Evolutionary conservation across 306 rosid species (phyloP).

Genomic region (Quercus gilva): DNA sequence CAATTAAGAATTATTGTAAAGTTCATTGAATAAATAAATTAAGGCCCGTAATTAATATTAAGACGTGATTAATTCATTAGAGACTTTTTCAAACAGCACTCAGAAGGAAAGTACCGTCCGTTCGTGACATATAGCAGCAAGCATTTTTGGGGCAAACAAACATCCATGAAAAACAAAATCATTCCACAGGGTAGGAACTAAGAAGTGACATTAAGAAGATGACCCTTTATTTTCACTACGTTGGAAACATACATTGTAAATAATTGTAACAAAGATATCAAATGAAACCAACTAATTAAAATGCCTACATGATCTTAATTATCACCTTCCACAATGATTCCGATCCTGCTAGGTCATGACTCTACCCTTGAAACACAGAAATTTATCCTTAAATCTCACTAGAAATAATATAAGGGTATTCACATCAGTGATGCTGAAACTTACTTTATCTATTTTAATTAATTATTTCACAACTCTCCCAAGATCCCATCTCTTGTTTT

Average conservation of each 20-base stretch:
- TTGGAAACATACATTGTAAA: neutral
- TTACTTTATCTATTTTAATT: no score
- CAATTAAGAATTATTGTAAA: constrained; percentile 13
- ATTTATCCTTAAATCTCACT: no score
- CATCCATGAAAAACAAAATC: neutral
- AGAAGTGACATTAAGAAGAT: neutral
- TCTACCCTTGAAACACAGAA: neutral
- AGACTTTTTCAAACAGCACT: neutral
- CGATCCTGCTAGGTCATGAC: neutral
- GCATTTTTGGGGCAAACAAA: neutral
- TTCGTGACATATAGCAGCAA: neutral
- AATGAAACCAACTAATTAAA: neutral
- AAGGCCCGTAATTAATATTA: neutral
- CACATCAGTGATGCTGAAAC: no score
- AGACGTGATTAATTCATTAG: neutral
- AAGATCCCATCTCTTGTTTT: no score
- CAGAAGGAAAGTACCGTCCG: neutral
- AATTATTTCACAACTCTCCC: no score
- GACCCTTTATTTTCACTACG: neutral
- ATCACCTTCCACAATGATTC: neutral
- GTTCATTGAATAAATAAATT: constrained; percentile 13
- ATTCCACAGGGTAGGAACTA: neutral
- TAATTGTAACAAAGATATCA: neutral
- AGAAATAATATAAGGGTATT: no score
- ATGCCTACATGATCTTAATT: neutral